phyloP scores from a whole-genome alignment of 2,329 filamentous ascomycete genomes.

The Fusarium citri region DNA sequence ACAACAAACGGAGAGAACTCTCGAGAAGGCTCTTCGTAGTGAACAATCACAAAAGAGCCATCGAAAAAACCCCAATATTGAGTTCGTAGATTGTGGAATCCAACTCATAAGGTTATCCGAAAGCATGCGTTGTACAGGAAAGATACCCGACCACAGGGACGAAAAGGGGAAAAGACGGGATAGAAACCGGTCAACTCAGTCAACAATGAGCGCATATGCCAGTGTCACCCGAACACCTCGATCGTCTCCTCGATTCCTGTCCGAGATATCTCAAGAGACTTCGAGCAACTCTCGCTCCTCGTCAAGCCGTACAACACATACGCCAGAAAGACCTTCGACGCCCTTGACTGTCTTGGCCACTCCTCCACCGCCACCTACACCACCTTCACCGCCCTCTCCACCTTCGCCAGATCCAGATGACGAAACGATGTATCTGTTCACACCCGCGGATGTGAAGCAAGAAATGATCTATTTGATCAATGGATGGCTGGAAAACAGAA shows the following conservation, averaged over 20 bases:
- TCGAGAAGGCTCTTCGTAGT: background rate
- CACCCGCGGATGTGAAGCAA: no score
- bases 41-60: no score
- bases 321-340: background rate
- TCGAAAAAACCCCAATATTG: background rate
- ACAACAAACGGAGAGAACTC: background rate
- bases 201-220: background rate
- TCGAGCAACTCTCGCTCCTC: background rate
- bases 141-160: background rate
- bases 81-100: background rate
- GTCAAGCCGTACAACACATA: background rate
- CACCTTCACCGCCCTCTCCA: no score
- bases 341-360: accelerated
- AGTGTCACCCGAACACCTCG: background rate
- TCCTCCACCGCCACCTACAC: no score
- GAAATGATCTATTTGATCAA: no score
- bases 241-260: background rate
- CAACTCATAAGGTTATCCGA: background rate
- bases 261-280: background rate
- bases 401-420: no score
- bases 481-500: background rate
- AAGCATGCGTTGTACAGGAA: background rate
- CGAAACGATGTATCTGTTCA: no score
- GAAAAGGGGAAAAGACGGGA: background rate
- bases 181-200: background rate